phyloP scores from a whole-genome alignment of 169 alveolate species.

The Eimeria praecox region DNA sequence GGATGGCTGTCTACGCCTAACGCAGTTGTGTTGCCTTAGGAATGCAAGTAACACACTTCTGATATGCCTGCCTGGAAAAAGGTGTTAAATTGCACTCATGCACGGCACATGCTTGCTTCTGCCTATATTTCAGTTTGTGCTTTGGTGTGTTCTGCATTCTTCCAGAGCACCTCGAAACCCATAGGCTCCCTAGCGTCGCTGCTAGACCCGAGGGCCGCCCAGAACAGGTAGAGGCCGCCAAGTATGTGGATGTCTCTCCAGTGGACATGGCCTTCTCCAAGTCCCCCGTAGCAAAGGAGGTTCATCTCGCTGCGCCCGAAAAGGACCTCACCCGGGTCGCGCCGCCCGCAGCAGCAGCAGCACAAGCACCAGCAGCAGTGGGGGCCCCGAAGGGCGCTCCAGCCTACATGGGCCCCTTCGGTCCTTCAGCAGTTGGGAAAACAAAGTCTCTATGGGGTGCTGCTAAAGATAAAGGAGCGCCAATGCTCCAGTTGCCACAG shows the following conservation, averaged over 20 bases:
- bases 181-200: neutral
- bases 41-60: too few species aligned
- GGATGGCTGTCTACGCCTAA: neutral
- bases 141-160: neutral
- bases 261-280: neutral
- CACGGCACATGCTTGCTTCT: neutral
- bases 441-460: slow-evolving; percentile 47
- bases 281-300: neutral
- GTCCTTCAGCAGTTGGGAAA: neutral
- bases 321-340: neutral
- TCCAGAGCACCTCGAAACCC: slow-evolving; percentile 33
- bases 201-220: neutral
- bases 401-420: neutral
- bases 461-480: neutral
- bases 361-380: slow-evolving; percentile 19
- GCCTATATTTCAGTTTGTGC: too few species aligned
- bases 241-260: slow-evolving; percentile 14
- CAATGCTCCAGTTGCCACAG: slow-evolving; percentile 13
- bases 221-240: slow-evolving; percentile 20
- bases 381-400: slow-evolving; percentile 23
- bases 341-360: slow-evolving; percentile 24
- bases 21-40: neutral
- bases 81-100: neutral
- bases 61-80: neutral
- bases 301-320: neutral